Evolutionary conservation across 257 asterid species (phyloP).

Genomic region (Gentiana dahurica): DNA sequence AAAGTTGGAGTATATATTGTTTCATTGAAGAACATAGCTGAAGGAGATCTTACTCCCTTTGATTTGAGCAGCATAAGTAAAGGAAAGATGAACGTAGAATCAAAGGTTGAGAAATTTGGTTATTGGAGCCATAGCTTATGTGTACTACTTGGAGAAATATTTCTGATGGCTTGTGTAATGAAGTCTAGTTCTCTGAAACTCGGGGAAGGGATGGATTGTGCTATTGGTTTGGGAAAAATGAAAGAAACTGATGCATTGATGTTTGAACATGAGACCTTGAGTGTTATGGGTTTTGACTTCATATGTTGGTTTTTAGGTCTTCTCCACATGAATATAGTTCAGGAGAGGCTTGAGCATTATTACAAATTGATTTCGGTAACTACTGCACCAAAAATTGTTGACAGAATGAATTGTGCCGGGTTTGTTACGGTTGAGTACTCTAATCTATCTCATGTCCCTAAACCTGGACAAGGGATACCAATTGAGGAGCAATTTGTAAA

Average conservation of each 20-base stretch:
- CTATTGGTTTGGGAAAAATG: too few species aligned
- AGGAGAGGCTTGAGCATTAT: conserved; percentile 98
- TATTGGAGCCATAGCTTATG: too few species aligned
- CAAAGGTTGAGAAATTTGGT: too few species aligned
- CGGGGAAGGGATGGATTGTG: too few species aligned
- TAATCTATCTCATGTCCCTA: conserved; percentile 92
- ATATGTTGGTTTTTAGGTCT: conserved; percentile 98
- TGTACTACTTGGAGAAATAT: too few species aligned
- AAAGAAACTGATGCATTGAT: conserved; percentile 7
- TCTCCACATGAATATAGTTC: conserved; percentile 99
- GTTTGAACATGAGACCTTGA: conserved; percentile 96
- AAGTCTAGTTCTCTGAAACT: too few species aligned
- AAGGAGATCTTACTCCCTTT: too few species aligned
- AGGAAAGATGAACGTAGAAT: too few species aligned
- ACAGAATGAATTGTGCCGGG: conserved; percentile 57
- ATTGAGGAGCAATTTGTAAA: conserved; percentile 94
- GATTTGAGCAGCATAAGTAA: too few species aligned
- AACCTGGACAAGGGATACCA: conserved; percentile 77
- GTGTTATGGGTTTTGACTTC: conserved; percentile 99
- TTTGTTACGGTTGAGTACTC: conserved; percentile 96
- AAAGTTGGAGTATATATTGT: too few species aligned
- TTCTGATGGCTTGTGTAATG: too few species aligned
- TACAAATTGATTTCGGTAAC: conserved; percentile 83
- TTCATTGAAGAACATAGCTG: too few species aligned
- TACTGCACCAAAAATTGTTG: conserved; percentile 96